Evolutionary conservation across 2,329 filamentous ascomycete species (phyloP).

Genomic region (Laburnicola sp.): DNA sequence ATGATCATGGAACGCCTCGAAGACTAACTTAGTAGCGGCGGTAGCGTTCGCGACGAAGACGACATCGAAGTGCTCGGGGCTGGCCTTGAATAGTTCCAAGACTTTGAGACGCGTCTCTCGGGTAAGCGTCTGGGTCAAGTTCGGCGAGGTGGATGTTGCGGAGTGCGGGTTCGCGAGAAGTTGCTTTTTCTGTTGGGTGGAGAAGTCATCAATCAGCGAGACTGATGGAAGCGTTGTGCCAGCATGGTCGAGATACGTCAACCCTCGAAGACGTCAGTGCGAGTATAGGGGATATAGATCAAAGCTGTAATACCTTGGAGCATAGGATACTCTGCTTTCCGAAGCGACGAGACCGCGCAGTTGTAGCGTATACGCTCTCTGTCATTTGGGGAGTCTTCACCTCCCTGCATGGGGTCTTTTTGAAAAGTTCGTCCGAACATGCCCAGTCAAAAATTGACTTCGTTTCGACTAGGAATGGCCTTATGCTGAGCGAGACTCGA

Average conservation of each 20-base stretch:
- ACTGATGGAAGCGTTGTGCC: conserved; percentile 53
- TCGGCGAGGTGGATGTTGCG: conserved; percentile 61
- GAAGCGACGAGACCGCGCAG: conserved; percentile 4
- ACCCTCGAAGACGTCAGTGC: conserved; percentile 11
- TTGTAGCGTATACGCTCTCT: conserved; percentile 6
- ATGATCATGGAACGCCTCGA: conserved; percentile 70
- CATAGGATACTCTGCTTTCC: conserved; percentile 32
- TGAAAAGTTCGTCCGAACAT: background rate
- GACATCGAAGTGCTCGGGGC: conserved; percentile 78
- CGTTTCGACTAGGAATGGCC: too few relatives aligned
- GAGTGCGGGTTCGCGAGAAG: conserved; percentile 73
- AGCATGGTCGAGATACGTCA: conserved; percentile 61
- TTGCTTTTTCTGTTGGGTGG: conserved; percentile 57
- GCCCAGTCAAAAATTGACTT: too few relatives aligned
- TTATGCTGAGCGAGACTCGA: too few relatives aligned
- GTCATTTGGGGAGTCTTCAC: background rate
- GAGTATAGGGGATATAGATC: too few relatives aligned
- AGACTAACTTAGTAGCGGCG: conserved; percentile 81
- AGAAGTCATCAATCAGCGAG: conserved; percentile 61
- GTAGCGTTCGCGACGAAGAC: conserved; percentile 95
- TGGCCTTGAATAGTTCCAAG: conserved; percentile 76
- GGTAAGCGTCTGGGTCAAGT: conserved; percentile 62
- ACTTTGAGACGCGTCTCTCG: conserved; percentile 47
- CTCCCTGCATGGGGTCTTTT: background rate
- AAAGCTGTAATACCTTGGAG: conserved; percentile 20